These are phyloP conservation scores for Jacaranda mimosifolia DNA, from an alignment of 257 asterid genomes.

Conservation along the genomic window DNA sequence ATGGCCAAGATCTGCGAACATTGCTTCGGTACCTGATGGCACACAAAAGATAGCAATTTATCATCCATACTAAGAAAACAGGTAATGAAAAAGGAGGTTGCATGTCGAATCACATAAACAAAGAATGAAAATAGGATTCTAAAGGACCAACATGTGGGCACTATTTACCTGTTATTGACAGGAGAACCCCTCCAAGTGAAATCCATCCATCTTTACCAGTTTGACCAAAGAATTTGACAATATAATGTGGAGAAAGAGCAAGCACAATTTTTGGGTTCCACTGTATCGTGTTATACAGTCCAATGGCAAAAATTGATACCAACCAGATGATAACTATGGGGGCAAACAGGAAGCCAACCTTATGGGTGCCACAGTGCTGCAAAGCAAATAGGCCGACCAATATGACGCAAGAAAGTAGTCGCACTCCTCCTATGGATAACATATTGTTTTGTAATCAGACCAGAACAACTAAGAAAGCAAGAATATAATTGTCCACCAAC, in stretches of 20 bases:
- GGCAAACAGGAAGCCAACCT: slow-evolving; percentile 91
- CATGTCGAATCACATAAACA: slow-evolving; percentile 14
- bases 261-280: slow-evolving; percentile 83
- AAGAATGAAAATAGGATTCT: not conserved
- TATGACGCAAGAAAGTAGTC: slow-evolving; percentile 69
- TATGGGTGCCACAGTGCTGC: slow-evolving; percentile 94
- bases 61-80: slow-evolving; percentile 19
- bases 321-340: slow-evolving; percentile 92
- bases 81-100: slow-evolving; percentile 6
- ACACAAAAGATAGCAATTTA: slow-evolving; percentile 26
- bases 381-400: slow-evolving; percentile 94
- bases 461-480: slow-evolving; percentile 19
- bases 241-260: slow-evolving; percentile 93
- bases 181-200: slow-evolving; percentile 95
- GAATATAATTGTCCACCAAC: not conserved
- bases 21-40: slow-evolving; percentile 90
- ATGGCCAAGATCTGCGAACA: slow-evolving; percentile 99
- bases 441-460: slow-evolving; percentile 30
- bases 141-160: slow-evolving; percentile 7
- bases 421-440: slow-evolving; percentile 62
- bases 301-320: slow-evolving; percentile 70
- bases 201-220: slow-evolving; percentile 96
- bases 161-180: slow-evolving; percentile 76
- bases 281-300: slow-evolving; percentile 70
- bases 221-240: slow-evolving; percentile 64